Evolutionary conservation across 805 yeast genomes (phyloP), one percentile per base, ranked within the genome.

Genomic region (Candida easanensis): DNA sequence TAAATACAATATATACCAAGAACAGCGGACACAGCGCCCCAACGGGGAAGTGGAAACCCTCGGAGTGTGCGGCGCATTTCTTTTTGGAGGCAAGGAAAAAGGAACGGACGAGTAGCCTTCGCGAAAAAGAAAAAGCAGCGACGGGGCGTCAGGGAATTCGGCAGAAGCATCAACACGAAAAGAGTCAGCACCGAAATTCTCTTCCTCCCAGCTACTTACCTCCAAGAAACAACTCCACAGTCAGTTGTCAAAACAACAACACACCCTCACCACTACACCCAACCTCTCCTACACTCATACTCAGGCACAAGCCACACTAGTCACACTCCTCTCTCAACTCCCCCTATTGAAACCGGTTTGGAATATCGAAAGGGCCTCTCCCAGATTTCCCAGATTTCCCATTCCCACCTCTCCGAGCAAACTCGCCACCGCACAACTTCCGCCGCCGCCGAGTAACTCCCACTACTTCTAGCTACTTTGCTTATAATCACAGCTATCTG

Each of bases 361-460:
- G 19, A 11, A 16, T 16, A 9, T 17, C 33, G 10, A 8, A 15
- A 18, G 6, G 20, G 33, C 33, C 16, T 8, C 33, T 16, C 20
- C 39, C 27, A 30, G 40, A 27, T 27, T 37, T 26, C 21, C 40
- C 40, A 37, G 40, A 37, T 37, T 37, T 18, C 21, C 40, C 34
- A 31, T 13, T 37, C 22, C 28, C 40, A n/a, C 15, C 25, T 21
- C 23, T 23, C 23, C 17, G 22, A 20, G 15, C 23, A 18, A 18
- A 10, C 17, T 16, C 39, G 26, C 33, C 39, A 4, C 23, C 33
- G 27, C 20, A 6, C 23, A 20, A 5, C 17, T 28, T 18, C 26
- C 33, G 27, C 33, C 32, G 14, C 30, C 25, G 35, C 35, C 14
- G 20, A 15, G 18, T 17, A 15, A 30, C 33, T 6, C 33, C 33